Conservation (phyloP, 495 filamentous ascomycete species). For the Aspergillus sclerotiicarbonarius region DNA sequence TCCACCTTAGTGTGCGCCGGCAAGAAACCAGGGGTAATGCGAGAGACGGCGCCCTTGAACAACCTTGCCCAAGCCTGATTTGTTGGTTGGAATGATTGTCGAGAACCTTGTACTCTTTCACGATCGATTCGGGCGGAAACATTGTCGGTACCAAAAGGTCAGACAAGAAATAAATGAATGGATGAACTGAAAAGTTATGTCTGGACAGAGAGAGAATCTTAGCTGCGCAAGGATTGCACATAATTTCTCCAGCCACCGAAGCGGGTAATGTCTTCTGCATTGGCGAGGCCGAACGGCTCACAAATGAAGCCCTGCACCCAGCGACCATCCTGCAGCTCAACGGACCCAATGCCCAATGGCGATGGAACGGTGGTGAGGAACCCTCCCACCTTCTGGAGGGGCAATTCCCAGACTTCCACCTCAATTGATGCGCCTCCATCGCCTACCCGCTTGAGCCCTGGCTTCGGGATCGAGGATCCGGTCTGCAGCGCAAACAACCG, state of each 20-base stretch:
- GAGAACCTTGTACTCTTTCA: too few relatives aligned
- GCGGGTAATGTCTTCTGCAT: conserved; percentile 16
- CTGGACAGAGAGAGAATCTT: too few relatives aligned
- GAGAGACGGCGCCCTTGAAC: too few relatives aligned
- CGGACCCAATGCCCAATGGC: conserved; percentile 19
- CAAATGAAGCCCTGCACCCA: conserved; percentile 23
- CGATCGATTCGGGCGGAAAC: too few relatives aligned
- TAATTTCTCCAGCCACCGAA: conserved; percentile 19
- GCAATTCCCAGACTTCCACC: conserved; percentile 21
- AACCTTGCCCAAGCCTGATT: too few relatives aligned
- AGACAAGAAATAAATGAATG: too few relatives aligned
- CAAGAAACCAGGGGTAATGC: too few relatives aligned
- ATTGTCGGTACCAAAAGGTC: too few relatives aligned
- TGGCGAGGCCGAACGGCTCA: conserved; percentile 12
- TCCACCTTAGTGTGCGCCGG: too few relatives aligned
- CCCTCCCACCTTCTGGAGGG: conserved; percentile 11
- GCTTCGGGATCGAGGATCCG: conserved; percentile 5
- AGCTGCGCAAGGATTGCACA: conserved; percentile 3
- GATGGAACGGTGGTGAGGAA: conserved; percentile 16
- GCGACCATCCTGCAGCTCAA: conserved; percentile 18
- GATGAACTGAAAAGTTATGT: too few relatives aligned
- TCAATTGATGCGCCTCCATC: conserved; percentile 34
- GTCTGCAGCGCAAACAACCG: conserved; percentile 3
- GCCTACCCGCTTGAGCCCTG: conserved; percentile 40
- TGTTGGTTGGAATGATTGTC: too few relatives aligned